Percentiles rank a stretch among this genome's conserved stretches.
Evolutionary conservation across 2,329 filamentous ascomycete genomes (phyloP).

Genomic region (Chalara sp.): DNA sequence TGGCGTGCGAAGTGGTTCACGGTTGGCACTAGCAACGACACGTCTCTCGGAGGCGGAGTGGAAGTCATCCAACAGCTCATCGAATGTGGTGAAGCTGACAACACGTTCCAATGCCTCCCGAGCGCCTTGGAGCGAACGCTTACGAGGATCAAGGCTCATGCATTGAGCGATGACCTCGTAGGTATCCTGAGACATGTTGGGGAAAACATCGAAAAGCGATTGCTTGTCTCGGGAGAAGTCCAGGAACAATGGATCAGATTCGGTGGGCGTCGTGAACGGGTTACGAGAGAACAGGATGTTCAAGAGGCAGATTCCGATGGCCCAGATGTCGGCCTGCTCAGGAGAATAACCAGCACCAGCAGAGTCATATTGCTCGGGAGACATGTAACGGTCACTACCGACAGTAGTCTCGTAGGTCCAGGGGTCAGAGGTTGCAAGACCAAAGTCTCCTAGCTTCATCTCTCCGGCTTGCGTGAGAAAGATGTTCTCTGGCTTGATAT

Average conservation of each 20-base stretch:
- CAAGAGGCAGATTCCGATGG: constrained; percentile 90
- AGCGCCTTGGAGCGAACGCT: constrained; percentile 73
- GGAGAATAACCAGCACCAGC: constrained; percentile 83
- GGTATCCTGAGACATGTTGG: constrained; percentile 96
- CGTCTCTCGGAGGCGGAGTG: constrained; percentile 71
- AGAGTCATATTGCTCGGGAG: constrained; percentile 94
- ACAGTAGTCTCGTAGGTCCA: constrained; percentile 93
- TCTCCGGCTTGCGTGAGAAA: constrained; percentile 80
- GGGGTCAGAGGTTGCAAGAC: constrained; percentile 78
- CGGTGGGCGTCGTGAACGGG: constrained; percentile 84
- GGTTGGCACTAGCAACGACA: constrained; percentile 76
- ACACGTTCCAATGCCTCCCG: constrained; percentile 73
- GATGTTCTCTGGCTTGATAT: constrained; percentile 99
- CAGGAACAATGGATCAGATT: constrained; percentile 85
- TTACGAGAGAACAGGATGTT: constrained; percentile 97
- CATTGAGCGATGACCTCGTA: constrained; percentile 89
- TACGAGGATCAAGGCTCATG: constrained; percentile 83
- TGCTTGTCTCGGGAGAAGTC: constrained; percentile 93
- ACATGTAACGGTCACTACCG: constrained; percentile 98
- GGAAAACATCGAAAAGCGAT: constrained; percentile 95
- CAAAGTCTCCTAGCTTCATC: constrained; percentile 97
- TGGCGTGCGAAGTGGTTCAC: constrained; percentile 90
- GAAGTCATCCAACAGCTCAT: constrained; percentile 90
- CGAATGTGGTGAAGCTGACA: constrained; percentile 87
- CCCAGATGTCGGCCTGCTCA: constrained; percentile 92